Conservation (phyloP, 2,329 filamentous ascomycete species). For the Colletotrichum tropicale region DNA sequence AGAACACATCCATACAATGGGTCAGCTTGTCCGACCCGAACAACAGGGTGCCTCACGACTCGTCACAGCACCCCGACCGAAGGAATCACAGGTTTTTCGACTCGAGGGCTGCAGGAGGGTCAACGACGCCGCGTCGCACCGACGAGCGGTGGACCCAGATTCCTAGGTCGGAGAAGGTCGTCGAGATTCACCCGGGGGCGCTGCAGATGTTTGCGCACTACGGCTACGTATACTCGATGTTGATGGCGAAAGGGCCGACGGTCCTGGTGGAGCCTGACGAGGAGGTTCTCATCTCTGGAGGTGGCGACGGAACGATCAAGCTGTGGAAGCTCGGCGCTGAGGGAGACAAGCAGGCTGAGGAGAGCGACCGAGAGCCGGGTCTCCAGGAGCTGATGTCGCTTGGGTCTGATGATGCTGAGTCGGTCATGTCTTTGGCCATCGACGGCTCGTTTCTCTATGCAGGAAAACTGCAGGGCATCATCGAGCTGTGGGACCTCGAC, state of each 20-base stretch:
- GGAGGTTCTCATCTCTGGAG: slow-evolving; percentile 87
- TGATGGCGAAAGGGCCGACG: slow-evolving; percentile 74
- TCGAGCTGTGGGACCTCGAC: slow-evolving; percentile 97
- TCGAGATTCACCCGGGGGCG: slow-evolving; percentile 83
- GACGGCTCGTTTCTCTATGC: slow-evolving; percentile 94
- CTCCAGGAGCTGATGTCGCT: slow-evolving; percentile 73
- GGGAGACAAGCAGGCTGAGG: slow-evolving; percentile 39
- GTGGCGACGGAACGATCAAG: slow-evolving; percentile 93
- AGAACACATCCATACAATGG: slow-evolving; percentile 97
- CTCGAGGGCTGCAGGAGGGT: slow-evolving; percentile 83
- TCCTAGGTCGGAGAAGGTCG: slow-evolving; percentile 57
- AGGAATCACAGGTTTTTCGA: slow-evolving; percentile 92
- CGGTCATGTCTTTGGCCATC: slow-evolving; percentile 78
- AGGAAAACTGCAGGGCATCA: slow-evolving; percentile 83
- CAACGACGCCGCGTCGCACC: slow-evolving; percentile 75
- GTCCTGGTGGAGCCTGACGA: slow-evolving; percentile 72
- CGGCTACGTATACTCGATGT: slow-evolving; percentile 97
- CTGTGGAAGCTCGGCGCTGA: slow-evolving; percentile 73
- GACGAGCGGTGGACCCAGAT: slow-evolving; percentile 62
- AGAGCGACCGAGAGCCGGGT: slow-evolving; percentile 60
- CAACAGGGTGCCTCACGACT: slow-evolving; percentile 63
- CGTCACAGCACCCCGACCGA: slow-evolving; percentile 73
- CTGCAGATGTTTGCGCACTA: slow-evolving; percentile 91
- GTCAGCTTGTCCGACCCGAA: slow-evolving; percentile 72
- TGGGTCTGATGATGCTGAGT: slow-evolving; percentile 65